phyloP scores from a whole-genome alignment of 2,329 filamentous ascomycete genomes.

The Orbilia blumenaviensis region DNA sequence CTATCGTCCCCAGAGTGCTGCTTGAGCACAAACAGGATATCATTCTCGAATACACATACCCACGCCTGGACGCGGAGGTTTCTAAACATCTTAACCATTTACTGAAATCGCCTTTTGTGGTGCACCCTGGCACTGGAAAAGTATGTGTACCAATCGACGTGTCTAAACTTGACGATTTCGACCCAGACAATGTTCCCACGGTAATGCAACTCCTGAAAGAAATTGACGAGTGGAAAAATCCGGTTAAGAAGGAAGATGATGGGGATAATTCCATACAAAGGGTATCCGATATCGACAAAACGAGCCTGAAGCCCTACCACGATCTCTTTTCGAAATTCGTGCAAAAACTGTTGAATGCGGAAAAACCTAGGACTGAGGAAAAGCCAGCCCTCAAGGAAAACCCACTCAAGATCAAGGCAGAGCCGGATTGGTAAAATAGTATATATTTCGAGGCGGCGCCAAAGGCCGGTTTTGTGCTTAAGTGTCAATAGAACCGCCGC shows the following conservation, averaged over 20 bases:
- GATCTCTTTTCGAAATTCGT: slow-evolving; percentile 89
- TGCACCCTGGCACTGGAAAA: slow-evolving; percentile 88
- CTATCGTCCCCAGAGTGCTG: slow-evolving; percentile 62
- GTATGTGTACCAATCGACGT: slow-evolving; percentile 96
- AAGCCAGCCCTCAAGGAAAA: not conserved
- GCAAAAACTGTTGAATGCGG: slow-evolving; percentile 26
- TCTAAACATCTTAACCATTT: slow-evolving; percentile 98
- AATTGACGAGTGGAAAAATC: slow-evolving; percentile 80
- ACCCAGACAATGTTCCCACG: slow-evolving; percentile 87
- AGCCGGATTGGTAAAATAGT: slow-evolving; percentile 9
- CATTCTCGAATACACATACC: slow-evolving; percentile 96
- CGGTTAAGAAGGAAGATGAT: slow-evolving; percentile 61
- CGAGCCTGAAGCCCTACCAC: slow-evolving; percentile 88
- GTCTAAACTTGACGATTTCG: slow-evolving; percentile 77
- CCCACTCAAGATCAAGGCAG: slow-evolving; percentile 20
- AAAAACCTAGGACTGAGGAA: not conserved
- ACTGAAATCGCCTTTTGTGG: slow-evolving; percentile 94
- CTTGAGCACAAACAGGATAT: slow-evolving; percentile 94
- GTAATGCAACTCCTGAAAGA: slow-evolving; percentile 82
- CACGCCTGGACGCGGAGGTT: slow-evolving; percentile 93
- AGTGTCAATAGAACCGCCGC: not conserved
- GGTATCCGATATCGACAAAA: slow-evolving; percentile 94
- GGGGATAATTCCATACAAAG: slow-evolving; percentile 60
- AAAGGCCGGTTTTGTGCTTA: not conserved
- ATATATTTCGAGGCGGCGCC: not conserved